Conservation (phyloP, 1,284 basidiomycete genomes). For the Neolentinus lepideus region DNA sequence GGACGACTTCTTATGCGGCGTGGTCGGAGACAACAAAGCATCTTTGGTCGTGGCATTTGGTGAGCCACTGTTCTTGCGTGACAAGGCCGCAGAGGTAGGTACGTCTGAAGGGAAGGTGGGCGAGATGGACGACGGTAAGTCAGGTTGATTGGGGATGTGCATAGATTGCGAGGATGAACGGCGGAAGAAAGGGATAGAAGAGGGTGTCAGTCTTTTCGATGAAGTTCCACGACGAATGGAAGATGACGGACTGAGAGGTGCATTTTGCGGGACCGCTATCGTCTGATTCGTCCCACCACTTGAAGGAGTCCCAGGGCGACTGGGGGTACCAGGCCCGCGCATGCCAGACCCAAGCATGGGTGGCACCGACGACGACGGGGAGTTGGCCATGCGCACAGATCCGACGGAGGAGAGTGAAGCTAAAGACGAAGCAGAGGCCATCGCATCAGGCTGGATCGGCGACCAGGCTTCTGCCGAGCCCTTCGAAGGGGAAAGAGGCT, state of each 20-base stretch:
- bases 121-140: slow-evolving; percentile 28
- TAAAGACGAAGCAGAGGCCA: slow-evolving; percentile 67
- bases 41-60: slow-evolving; percentile 33
- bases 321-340: slow-evolving; percentile 46
- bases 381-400: slow-evolving; percentile 43
- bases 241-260: slow-evolving; percentile 63
- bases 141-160: slow-evolving; percentile 29
- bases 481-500: slow-evolving; percentile 34
- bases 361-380: slow-evolving; percentile 23
- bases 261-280: slow-evolving; percentile 38
- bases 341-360: slow-evolving; percentile 19
- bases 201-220: slow-evolving; percentile 82
- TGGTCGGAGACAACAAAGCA: slow-evolving; percentile 38
- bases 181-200: slow-evolving; percentile 93
- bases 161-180: slow-evolving; percentile 88
- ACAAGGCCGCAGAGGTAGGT: slow-evolving; percentile 22
- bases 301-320: slow-evolving; percentile 64
- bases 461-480: slow-evolving; percentile 50
- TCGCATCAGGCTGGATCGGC: slow-evolving; percentile 61
- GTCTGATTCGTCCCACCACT: slow-evolving; percentile 57
- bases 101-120: slow-evolving; percentile 44
- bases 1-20: slow-evolving; percentile 69
- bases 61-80: not conserved
- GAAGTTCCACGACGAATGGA: slow-evolving; percentile 53
- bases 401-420: slow-evolving; percentile 66